These are phyloP conservation scores for Fusarium sp. DNA, from an alignment of 2,329 filamentous ascomycete genomes.

Conservation along the genomic window DNA sequence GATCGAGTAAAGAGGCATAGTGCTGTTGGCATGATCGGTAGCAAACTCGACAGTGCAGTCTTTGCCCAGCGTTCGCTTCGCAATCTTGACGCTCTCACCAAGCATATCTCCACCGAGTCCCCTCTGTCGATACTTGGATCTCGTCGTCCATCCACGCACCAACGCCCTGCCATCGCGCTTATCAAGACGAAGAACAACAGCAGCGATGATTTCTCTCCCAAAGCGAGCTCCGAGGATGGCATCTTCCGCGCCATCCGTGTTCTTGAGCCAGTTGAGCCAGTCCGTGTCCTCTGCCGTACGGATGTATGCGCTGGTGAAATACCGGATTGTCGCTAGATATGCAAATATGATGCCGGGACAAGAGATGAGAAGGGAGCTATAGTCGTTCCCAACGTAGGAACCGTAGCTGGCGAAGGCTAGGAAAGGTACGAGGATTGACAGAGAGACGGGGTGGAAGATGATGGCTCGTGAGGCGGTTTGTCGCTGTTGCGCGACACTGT, in stretches of 20 bases:
- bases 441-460: slow-evolving; percentile 67
- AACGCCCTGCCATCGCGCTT: slow-evolving; percentile 62
- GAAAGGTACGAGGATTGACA: slow-evolving; percentile 56
- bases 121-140: slow-evolving; percentile 71
- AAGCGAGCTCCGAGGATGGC: slow-evolving; percentile 70
- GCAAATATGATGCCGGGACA: slow-evolving; percentile 68
- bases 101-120: slow-evolving; percentile 78
- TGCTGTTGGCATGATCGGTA: slow-evolving; percentile 77
- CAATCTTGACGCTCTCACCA: slow-evolving; percentile 73
- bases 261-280: slow-evolving; percentile 66
- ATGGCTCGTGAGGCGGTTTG: slow-evolving; percentile 71
- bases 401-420: slow-evolving; percentile 54
- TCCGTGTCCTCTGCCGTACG: slow-evolving; percentile 68
- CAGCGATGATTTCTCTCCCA: slow-evolving; percentile 73
- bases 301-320: slow-evolving; percentile 69
- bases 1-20: slow-evolving; percentile 63
- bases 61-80: slow-evolving; percentile 69
- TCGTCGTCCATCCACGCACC: slow-evolving; percentile 84
- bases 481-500: slow-evolving; percentile 84
- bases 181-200: slow-evolving; percentile 71
- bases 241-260: slow-evolving; percentile 54
- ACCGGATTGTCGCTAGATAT: slow-evolving; percentile 68
- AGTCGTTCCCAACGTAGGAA: slow-evolving; percentile 56
- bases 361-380: slow-evolving; percentile 63
- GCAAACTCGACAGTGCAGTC: slow-evolving; percentile 73